phyloP scores from a whole-genome alignment of 1,284 basidiomycete species.

The Trichosporon faecale region DNA sequence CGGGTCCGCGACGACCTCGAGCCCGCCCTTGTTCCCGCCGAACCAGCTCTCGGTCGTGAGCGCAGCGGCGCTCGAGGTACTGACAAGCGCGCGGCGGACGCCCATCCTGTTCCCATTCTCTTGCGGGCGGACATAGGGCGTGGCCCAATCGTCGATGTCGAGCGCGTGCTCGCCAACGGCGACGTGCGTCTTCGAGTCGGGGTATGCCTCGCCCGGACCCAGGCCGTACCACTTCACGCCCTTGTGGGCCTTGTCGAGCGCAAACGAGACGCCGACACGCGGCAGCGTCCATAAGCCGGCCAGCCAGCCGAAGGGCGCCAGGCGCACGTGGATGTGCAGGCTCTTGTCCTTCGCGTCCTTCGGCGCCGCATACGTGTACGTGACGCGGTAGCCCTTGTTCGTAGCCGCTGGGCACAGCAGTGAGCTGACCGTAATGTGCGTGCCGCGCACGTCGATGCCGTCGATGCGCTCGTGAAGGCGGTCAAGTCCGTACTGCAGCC shows the following conservation, averaged over 20 bases:
- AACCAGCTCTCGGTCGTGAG: neutral
- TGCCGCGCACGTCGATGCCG: neutral
- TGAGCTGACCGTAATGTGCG: neutral
- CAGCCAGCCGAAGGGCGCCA: conserved; percentile 20
- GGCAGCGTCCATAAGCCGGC: conserved; percentile 18
- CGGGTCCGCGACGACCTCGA: conserved; percentile 4
- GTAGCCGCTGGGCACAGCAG: conserved; percentile 15
- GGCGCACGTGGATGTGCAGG: neutral
- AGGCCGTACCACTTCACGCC: conserved; percentile 21
- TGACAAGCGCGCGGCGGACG: conserved; percentile 19
- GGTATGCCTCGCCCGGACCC: conserved; percentile 24
- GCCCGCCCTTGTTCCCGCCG: conserved; percentile 12
- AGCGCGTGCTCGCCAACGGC: conserved; percentile 16
- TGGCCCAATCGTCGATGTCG: conserved; percentile 26
- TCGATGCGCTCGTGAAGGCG: conserved; percentile 10
- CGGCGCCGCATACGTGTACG: conserved; percentile 15
- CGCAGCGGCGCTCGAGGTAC: neutral
- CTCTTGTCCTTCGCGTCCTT: neutral
- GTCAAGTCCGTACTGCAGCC: neutral
- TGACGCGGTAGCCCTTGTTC: conserved; percentile 12
- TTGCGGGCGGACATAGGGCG: conserved; percentile 26
- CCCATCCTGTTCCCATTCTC: conserved; percentile 25
- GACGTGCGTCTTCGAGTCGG: conserved; percentile 19
- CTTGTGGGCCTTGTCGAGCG: conserved; percentile 15
- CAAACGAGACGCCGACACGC: conserved; percentile 23